Evolutionary conservation across 2,329 filamentous ascomycete species (phyloP).

Genomic region (Phialemoniopsis sp.): DNA sequence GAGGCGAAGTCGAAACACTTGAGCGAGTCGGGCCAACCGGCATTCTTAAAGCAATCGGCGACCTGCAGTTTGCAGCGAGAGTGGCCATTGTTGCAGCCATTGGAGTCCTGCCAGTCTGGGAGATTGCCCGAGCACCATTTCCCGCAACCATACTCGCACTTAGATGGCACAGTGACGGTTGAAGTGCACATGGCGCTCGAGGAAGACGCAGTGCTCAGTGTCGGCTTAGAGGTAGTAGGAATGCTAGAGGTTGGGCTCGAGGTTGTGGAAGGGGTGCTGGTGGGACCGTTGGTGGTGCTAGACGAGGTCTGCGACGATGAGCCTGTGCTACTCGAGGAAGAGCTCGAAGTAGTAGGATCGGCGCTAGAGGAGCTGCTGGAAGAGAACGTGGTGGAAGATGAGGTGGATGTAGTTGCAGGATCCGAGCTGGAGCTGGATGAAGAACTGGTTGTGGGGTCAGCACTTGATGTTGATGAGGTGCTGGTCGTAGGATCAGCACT

Average conservation of each 20-base stretch:
- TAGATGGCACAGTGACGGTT: slow-evolving; percentile 35
- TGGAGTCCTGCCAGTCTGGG: slow-evolving; percentile 39
- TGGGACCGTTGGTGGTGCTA: slow-evolving; percentile 7
- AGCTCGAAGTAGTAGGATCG: slow-evolving; percentile 3
- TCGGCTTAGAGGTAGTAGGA: slow-evolving; percentile 13
- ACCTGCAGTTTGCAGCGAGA: slow-evolving; percentile 42
- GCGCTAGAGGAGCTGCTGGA: slow-evolving; percentile 4
- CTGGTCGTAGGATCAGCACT: slow-evolving; percentile 4
- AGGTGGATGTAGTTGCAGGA: slow-evolving; percentile 6
- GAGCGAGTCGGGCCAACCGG: slow-evolving; percentile 43
- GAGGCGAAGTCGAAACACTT: slow-evolving; percentile 45
- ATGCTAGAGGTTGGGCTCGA: slow-evolving; percentile 10
- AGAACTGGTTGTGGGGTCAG: background rate
- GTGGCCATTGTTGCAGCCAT: slow-evolving; percentile 34
- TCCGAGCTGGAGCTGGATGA: slow-evolving; percentile 5
- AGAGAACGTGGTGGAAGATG: slow-evolving; percentile 4
- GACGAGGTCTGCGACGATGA: slow-evolving; percentile 5
- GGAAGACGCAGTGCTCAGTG: slow-evolving; percentile 25
- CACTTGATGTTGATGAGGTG: slow-evolving; percentile 8
- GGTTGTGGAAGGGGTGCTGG: slow-evolving; percentile 6
- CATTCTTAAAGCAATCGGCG: slow-evolving; percentile 44
- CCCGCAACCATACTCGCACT: slow-evolving; percentile 51
- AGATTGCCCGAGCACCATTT: slow-evolving; percentile 48
- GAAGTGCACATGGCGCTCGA: slow-evolving; percentile 40
- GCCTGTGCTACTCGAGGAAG: slow-evolving; percentile 3